Conservation (phyloP, 1,284 basidiomycete genomes). For the Papiliotrema fonsecae region DNA sequence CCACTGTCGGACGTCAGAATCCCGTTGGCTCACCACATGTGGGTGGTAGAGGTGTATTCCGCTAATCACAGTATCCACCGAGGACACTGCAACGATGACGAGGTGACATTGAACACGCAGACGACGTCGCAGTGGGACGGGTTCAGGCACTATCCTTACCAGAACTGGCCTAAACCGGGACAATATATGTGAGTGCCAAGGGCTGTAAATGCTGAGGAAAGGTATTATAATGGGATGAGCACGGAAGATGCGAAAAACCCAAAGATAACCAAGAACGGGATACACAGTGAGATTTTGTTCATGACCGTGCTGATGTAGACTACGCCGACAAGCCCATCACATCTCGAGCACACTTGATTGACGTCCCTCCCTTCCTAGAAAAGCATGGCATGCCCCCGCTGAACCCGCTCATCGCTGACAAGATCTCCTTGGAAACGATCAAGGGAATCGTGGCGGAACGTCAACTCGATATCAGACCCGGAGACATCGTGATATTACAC, state of each 20-base stretch:
- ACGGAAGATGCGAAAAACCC: slow-evolving; percentile 1
- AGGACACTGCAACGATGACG: slow-evolving; percentile 17
- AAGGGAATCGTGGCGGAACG: slow-evolving; percentile 6
- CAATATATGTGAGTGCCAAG: slow-evolving; percentile 4
- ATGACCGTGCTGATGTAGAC: slow-evolving; percentile 7
- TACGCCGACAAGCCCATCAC: slow-evolving; percentile 36
- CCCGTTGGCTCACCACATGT: too few relatives aligned
- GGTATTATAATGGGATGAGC: neutral
- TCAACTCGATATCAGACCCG: slow-evolving; percentile 27
- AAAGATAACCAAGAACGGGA: neutral
- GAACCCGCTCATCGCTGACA: slow-evolving; percentile 21
- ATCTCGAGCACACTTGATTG: slow-evolving; percentile 43
- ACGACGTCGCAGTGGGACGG: slow-evolving; percentile 44
- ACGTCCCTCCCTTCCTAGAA: slow-evolving; percentile 31
- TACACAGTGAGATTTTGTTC: neutral
- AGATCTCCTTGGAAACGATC: slow-evolving; percentile 25
- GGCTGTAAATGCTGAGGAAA: neutral
- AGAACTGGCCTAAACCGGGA: slow-evolving; percentile 9
- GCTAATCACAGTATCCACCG: slow-evolving; percentile 2
- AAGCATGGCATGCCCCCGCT: slow-evolving; percentile 31
- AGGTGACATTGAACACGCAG: slow-evolving; percentile 40
- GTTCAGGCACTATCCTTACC: slow-evolving; percentile 27
- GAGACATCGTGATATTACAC: slow-evolving; percentile 36
- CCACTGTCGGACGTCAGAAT: too few relatives aligned
- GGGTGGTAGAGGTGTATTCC: too few relatives aligned